Evolutionary conservation across 306 rosid species (phyloP), one percentile per base, ranked within the genome.

Genomic region (Dalbergia oliveri): DNA sequence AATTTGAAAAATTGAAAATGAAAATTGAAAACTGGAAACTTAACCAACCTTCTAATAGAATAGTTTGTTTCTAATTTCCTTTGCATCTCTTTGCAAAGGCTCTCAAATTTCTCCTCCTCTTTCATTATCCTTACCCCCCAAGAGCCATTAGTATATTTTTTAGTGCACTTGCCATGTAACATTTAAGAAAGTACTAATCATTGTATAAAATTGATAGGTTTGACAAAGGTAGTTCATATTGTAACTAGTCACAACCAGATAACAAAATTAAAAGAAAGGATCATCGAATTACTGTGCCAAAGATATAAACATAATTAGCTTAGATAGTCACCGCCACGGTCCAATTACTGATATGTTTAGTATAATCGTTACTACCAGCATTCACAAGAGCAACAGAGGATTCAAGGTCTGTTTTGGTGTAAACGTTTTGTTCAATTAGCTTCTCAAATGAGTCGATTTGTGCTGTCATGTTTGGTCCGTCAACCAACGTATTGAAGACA

Each of bases 331-430:
- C 89, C 16, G 1, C 0, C 0, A 34, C 1, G 53, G 33, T 44
- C 9, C 78, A 71, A 33, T 66, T 51, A 56, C 31, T 65, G 0
- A 50, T 59, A 79, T 13, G 79, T 60, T 8, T 15, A 5, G 44
- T 39, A n/a, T 76, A 86, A 61, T 86, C 89, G 11, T 86, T 86
- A 33, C 62, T 79, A 34, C 75, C 84, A 34, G 78, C 71, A 8
- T 78, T 65, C 3, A 86, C 67, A 2, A 86, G 83, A 47, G 78
- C 85, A 23, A 79, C 1, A 0, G 89, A 83, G 21, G 83, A 83
- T 8, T 71, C 9, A 21, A 91, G 88, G 75, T 91, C 92, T 0
- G 9, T 41, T 66, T 81, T 69, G 84, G 86, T 77, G 23, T 73
- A 83, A 1, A 75, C 18, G 11, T 88, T 79, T 79, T 88, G 84